phyloP scores from a whole-genome alignment of 2,329 filamentous ascomycete species.

The Clarireedia hainanense region DNA sequence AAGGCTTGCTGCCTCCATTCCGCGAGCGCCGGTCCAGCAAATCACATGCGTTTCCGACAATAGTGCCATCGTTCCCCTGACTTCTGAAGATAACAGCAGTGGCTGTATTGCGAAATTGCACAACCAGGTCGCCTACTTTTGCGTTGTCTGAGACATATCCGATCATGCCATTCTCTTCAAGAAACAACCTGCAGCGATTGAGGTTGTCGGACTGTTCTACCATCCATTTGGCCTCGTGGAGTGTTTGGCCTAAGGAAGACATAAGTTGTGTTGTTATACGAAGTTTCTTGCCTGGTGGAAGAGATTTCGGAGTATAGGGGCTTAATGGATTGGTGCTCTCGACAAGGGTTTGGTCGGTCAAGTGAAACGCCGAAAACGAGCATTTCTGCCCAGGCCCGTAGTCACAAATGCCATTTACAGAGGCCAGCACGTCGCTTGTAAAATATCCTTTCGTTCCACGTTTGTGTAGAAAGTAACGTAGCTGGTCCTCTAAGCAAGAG shows the following conservation, averaged over 20 bases:
- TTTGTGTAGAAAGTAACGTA: not conserved
- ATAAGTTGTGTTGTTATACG: not conserved
- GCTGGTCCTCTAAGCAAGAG: not conserved
- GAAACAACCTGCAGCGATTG: not conserved
- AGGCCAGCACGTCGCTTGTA: not conserved
- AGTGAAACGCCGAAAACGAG: slow-evolving; percentile 1
- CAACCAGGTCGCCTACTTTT: not conserved
- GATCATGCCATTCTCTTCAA: slow-evolving; percentile 9
- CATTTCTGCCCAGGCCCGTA: not conserved
- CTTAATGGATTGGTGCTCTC: not conserved
- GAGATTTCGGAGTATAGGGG: not conserved
- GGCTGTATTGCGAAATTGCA: slow-evolving; percentile 1
- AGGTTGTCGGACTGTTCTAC: not conserved
- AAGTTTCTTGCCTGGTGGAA: slow-evolving; percentile 1
- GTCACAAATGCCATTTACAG: not conserved
- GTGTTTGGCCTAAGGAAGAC: slow-evolving; percentile 1
- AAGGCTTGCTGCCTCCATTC: not conserved
- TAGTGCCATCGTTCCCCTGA: not conserved
- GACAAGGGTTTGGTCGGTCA: not conserved
- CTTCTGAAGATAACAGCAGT: slow-evolving; percentile 3
- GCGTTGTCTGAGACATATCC: slow-evolving; percentile 1
- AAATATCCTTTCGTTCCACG: slow-evolving; percentile 2
- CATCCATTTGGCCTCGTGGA: slow-evolving; percentile 7
- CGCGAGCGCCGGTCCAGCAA: not conserved
- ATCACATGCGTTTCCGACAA: slow-evolving; percentile 3